Evolutionary conservation across 2,329 filamentous ascomycete species (phyloP).

Genomic region (Fusarium sp.): DNA sequence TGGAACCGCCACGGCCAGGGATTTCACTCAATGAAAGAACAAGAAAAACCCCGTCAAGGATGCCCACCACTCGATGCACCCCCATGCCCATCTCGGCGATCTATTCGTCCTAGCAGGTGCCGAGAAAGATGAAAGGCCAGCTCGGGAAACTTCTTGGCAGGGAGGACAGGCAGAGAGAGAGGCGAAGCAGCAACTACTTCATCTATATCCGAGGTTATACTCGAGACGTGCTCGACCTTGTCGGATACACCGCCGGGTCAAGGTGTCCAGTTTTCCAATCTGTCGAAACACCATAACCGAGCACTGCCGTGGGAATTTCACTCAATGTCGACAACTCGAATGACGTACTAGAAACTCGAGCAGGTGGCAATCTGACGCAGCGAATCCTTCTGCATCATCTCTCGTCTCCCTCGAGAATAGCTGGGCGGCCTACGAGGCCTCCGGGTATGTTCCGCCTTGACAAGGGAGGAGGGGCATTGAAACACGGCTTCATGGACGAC

Average conservation of each 20-base stretch:
- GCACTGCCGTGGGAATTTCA: conserved; percentile 35
- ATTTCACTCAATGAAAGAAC: neutral
- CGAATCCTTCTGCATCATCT: neutral
- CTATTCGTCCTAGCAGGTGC: conserved; percentile 49
- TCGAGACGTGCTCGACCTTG: conserved; percentile 53
- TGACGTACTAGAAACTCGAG: conserved; percentile 56
- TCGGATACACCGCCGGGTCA: conserved; percentile 28
- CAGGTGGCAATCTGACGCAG: neutral
- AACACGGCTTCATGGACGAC: neutral
- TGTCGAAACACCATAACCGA: conserved; percentile 35
- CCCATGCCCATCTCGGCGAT: conserved; percentile 4
- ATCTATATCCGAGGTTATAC: conserved; percentile 37
- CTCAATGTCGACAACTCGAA: conserved; percentile 75
- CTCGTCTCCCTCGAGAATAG: neutral
- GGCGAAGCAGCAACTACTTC: conserved; percentile 1
- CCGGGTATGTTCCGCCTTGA: conserved; percentile 1
- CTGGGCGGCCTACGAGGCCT: neutral
- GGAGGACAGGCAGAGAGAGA: neutral
- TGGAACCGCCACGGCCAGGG: conserved; percentile 58
- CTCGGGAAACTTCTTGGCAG: conserved; percentile 59
- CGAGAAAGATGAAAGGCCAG: conserved; percentile 55
- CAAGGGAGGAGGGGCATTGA: neutral
- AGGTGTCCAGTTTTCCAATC: conserved; percentile 6
- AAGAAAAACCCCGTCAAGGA: neutral
- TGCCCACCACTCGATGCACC: conserved; percentile 40